A percentile compares a stretch with the other conserved stretches of the same genome.
These are phyloP conservation scores for Neurospora hispaniola DNA, from an alignment of 495 filamentous ascomycete genomes.

Conservation along the genomic window DNA sequence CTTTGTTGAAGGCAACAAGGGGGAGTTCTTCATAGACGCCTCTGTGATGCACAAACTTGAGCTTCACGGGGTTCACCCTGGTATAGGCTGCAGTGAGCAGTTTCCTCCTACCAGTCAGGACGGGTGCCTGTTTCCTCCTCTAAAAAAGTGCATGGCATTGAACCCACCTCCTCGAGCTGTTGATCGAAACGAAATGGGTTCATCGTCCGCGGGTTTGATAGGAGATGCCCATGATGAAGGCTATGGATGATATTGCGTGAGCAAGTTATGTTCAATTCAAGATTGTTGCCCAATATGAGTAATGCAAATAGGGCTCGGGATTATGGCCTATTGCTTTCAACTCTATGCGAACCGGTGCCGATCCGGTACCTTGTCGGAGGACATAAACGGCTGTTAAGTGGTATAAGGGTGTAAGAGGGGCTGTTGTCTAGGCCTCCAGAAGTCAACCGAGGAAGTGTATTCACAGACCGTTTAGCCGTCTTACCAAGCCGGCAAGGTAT, in stretches of 20 bases:
- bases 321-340: not conserved
- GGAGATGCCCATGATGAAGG: conserved; percentile 5
- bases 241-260: conserved; percentile 18
- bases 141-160: not conserved
- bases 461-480: not conserved
- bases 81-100: not conserved
- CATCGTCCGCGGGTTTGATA: conserved; percentile 4
- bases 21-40: conserved; percentile 55
- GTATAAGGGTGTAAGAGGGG: not conserved
- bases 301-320: not conserved
- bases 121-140: not conserved
- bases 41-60: conserved; percentile 29
- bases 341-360: not conserved
- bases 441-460: not conserved
- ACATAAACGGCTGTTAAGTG: not conserved
- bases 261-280: conserved; percentile 6
- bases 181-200: not conserved
- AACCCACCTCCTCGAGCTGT: not conserved
- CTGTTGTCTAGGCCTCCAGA: not conserved
- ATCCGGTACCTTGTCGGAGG: not conserved
- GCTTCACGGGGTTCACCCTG: conserved; percentile 17
- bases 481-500: not conserved
- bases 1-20: conserved; percentile 40
- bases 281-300: not conserved
- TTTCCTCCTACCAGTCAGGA: not conserved